Evolutionary conservation across 176 grass and related monocot genomes (phyloP).

Genomic region (Oryza meridionalis): DNA sequence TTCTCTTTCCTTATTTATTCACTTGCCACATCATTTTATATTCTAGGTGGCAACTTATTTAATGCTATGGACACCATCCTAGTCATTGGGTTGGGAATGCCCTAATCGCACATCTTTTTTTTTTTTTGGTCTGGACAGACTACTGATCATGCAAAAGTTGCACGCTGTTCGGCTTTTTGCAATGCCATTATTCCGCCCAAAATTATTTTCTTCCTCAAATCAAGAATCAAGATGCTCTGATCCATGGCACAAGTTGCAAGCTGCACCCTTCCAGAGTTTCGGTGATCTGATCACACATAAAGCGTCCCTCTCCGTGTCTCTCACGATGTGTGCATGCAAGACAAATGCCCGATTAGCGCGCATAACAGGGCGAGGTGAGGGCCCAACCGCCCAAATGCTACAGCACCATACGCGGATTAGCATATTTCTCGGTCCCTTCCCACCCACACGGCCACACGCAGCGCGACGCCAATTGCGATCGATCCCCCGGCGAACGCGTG

Average conservation of each 20-base stretch:
- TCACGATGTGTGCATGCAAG: slow-evolving; percentile 3
- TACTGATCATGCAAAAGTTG: neutral
- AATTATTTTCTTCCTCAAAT: neutral
- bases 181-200: neutral
- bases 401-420: neutral
- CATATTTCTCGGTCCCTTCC: neutral
- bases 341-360: slow-evolving; percentile 32
- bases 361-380: slow-evolving; percentile 20
- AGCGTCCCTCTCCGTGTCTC: neutral
- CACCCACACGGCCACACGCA: no score
- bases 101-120: no score
- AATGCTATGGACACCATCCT: no score
- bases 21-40: no score
- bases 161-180: neutral
- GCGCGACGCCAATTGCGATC: no score
- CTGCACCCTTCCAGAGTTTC: neutral
- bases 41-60: no score
- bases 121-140: neutral
- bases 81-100: no score
- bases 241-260: neutral
- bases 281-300: neutral
- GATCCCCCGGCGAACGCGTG: neutral
- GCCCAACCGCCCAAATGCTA: neutral
- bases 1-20: no score
- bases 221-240: neutral